Evolutionary conservation across 345 rosid species (phyloP).

Genomic region (Draba incana): DNA sequence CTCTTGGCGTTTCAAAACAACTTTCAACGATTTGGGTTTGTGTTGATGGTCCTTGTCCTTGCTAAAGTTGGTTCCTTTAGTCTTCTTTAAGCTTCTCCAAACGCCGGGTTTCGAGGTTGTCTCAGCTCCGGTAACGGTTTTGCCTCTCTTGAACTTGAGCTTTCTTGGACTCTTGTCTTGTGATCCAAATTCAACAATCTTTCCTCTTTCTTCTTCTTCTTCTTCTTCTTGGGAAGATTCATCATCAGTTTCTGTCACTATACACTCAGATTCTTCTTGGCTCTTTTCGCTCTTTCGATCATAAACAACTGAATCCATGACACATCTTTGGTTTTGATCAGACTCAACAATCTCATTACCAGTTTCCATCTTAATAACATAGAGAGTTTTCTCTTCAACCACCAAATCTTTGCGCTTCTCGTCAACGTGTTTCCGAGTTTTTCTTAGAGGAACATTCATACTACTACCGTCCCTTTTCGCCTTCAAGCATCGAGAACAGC

Average conservation of each 20-base stretch:
- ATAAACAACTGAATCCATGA: constrained; percentile 41
- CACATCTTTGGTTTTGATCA: constrained; percentile 49
- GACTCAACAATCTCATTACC: constrained; percentile 50
- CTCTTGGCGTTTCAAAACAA: constrained; percentile 75
- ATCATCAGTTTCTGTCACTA: constrained; percentile 49
- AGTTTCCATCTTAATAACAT: constrained; percentile 63
- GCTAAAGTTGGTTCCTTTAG: constrained; percentile 38
- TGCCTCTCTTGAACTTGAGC: constrained; percentile 69
- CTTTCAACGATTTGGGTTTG: constrained; percentile 33
- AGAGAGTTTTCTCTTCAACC: constrained; percentile 65
- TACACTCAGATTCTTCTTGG: constrained; percentile 48
- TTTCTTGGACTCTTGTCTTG: constrained; percentile 59
- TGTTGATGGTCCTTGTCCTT: constrained; percentile 28
- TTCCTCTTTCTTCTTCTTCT: constrained; percentile 61
- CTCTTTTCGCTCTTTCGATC: constrained; percentile 38
- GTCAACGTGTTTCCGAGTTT: constrained; percentile 27
- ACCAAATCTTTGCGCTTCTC: constrained; percentile 39
- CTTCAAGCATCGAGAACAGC: constrained; percentile 41
- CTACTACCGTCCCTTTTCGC: constrained; percentile 43
- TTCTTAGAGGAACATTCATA: constrained; percentile 26
- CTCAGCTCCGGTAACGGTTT: constrained; percentile 42
- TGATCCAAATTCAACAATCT: constrained; percentile 53
- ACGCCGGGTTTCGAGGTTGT: constrained; percentile 43
- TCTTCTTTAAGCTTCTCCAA: constrained; percentile 55
- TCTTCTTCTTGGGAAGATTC: constrained; percentile 44